These are phyloP conservation scores for Ustulina deusta DNA, from an alignment of 2,329 filamentous ascomycete species.

Conservation along the genomic window DNA sequence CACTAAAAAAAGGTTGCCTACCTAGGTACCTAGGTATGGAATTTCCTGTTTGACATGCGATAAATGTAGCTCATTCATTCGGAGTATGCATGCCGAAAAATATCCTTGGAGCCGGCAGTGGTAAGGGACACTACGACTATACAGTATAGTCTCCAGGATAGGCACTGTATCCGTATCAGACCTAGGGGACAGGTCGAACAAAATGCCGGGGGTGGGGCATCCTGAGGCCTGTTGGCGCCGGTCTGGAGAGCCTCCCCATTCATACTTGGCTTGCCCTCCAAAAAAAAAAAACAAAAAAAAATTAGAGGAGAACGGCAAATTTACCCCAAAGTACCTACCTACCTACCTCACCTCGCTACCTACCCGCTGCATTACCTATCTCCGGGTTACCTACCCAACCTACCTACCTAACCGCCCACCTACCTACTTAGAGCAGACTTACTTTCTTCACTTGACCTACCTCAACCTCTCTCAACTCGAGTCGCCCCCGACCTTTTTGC, in stretches of 20 bases:
- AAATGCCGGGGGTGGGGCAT: slow-evolving; percentile 28
- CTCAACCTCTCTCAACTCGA: slow-evolving; percentile 23
- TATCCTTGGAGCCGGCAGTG: too few relatives aligned
- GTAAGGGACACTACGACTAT: too few relatives aligned
- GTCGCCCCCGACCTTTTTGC: slow-evolving; percentile 34
- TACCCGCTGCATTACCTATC: not conserved
- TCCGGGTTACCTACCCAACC: not conserved
- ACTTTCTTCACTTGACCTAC: not conserved
- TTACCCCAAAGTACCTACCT: slow-evolving; percentile 21
- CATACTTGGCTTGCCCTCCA: not conserved
- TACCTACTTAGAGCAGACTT: slow-evolving; percentile 1
- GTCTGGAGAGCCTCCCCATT: not conserved
- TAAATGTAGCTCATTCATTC: slow-evolving; percentile 1
- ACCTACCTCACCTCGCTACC: not conserved
- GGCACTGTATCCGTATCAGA: too few relatives aligned
- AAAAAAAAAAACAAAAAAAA: slow-evolving; percentile 20
- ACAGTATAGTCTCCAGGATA: too few relatives aligned
- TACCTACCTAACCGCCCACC: slow-evolving; percentile 1
- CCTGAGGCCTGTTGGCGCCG: slow-evolving; percentile 17
- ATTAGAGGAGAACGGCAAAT: not conserved
- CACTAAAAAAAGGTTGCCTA: not conserved
- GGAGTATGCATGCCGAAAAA: not conserved
- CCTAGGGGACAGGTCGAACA: slow-evolving; percentile 25
- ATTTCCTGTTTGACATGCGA: not conserved
- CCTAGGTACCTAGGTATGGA: not conserved